These are phyloP conservation scores for Chloris gayana DNA, from an alignment of 176 grass and related monocot genomes.

Conservation along the genomic window DNA sequence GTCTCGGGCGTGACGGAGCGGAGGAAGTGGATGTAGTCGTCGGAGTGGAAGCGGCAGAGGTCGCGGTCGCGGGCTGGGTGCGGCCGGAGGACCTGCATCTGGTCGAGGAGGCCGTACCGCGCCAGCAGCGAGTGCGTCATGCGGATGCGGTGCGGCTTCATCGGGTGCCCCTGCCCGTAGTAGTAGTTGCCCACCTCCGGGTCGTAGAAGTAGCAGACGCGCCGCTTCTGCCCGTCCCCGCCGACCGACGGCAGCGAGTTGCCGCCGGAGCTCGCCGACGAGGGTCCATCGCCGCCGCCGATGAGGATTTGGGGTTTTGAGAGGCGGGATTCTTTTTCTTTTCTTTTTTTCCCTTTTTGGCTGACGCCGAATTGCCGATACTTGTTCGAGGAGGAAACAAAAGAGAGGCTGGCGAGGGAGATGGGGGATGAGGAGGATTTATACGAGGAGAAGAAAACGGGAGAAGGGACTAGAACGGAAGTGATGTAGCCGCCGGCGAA, in stretches of 20 bases:
- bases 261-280: slow-evolving; percentile 51
- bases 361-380: not conserved
- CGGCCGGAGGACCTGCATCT: slow-evolving; percentile 77
- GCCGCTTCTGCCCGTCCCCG: slow-evolving; percentile 72
- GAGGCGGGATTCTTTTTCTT: not conserved
- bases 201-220: slow-evolving; percentile 98
- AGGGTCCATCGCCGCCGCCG: slow-evolving; percentile 48
- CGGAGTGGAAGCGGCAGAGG: slow-evolving; percentile 89
- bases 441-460: not conserved
- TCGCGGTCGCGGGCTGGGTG: slow-evolving; percentile 62
- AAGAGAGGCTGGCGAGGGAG: too few species aligned
- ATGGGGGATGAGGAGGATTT: not conserved
- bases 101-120: slow-evolving; percentile 69
- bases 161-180: slow-evolving; percentile 89
- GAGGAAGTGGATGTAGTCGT: slow-evolving; percentile 89
- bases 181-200: slow-evolving; percentile 98
- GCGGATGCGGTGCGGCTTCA: slow-evolving; percentile 95
- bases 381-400: not conserved
- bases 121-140: slow-evolving; percentile 85
- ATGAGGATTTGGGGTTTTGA: slow-evolving; percentile 20
- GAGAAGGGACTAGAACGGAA: slow-evolving; percentile 28
- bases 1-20: slow-evolving; percentile 78
- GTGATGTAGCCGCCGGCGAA: not conserved
- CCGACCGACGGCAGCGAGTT: slow-evolving; percentile 74
- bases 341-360: not conserved